Evolutionary conservation across 1,284 basidiomycete genomes (phyloP).

Genomic region (Lentinula novae-zelandiae): DNA sequence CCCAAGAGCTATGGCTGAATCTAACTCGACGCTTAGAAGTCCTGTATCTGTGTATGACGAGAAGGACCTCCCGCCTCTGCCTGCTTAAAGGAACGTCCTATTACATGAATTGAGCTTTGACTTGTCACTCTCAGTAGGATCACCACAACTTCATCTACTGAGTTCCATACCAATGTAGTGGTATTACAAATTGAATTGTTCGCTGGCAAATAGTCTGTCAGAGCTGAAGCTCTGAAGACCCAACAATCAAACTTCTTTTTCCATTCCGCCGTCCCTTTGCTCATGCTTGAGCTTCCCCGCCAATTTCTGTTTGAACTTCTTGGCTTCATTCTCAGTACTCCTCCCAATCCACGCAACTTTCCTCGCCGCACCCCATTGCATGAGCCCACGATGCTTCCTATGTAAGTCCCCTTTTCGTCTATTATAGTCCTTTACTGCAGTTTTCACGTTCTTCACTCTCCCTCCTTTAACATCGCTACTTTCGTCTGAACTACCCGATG

Average conservation of each 20-base stretch:
- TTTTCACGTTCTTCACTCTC: conserved; percentile 16
- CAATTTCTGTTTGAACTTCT: conserved; percentile 27
- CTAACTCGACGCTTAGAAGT: not conserved
- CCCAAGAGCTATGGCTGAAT: not conserved
- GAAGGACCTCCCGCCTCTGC: conserved; percentile 1
- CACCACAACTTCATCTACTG: no score
- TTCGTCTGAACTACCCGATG: conserved; percentile 7
- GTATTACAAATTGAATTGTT: no score
- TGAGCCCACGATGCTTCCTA: conserved; percentile 38
- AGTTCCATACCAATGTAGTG: no score
- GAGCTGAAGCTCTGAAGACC: not conserved
- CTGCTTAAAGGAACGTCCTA: not conserved
- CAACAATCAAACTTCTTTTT: conserved; percentile 28
- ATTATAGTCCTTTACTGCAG: conserved; percentile 25
- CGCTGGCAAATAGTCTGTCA: not conserved
- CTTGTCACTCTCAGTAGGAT: no score
- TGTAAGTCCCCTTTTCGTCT: conserved; percentile 28
- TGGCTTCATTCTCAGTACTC: conserved; percentile 28
- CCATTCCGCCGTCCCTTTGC: conserved; percentile 27
- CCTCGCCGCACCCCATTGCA: conserved; percentile 38
- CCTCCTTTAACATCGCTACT: conserved; percentile 12
- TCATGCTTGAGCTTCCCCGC: conserved; percentile 30
- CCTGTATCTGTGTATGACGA: not conserved
- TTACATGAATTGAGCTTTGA: no score
- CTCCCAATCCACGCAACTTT: conserved; percentile 36